These are phyloP conservation scores for Pythium periplocum DNA, from an alignment of 352 stramenopile genomes.

Conservation along the genomic window DNA sequence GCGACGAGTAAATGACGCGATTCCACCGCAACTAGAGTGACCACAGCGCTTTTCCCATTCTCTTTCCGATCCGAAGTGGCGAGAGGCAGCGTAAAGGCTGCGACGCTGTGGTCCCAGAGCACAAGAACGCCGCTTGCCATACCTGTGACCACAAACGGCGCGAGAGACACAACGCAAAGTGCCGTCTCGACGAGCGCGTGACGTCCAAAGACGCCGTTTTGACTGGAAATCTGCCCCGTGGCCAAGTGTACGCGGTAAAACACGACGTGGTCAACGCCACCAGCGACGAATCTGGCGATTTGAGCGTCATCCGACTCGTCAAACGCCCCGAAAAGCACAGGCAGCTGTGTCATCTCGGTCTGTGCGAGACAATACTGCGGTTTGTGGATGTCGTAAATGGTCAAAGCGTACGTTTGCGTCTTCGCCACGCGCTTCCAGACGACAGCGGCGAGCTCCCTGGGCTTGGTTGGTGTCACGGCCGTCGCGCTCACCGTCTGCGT, in stretches of 20 bases:
- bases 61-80: background rate
- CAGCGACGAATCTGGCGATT: slow-evolving; percentile 42
- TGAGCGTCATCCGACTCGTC: slow-evolving; percentile 1
- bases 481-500: slow-evolving; percentile 7
- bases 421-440: slow-evolving; percentile 33
- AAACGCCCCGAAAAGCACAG: slow-evolving; percentile 60
- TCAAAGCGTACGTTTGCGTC: too few species aligned
- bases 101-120: slow-evolving; percentile 50
- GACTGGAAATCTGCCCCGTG: slow-evolving; percentile 38
- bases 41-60: slow-evolving; percentile 6
- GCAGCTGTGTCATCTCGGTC: slow-evolving; percentile 42
- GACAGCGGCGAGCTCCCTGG: slow-evolving; percentile 25
- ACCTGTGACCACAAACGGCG: slow-evolving; percentile 50
- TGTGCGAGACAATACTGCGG: slow-evolving; percentile 12
- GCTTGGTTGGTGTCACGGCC: slow-evolving; percentile 4
- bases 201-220: slow-evolving; percentile 60
- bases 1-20: slow-evolving; percentile 37
- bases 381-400: background rate
- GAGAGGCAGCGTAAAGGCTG: slow-evolving; percentile 30
- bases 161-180: slow-evolving; percentile 31
- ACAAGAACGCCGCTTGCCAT: slow-evolving; percentile 41
- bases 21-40: slow-evolving; percentile 31
- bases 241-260: slow-evolving; percentile 56
- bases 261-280: slow-evolving; percentile 61
- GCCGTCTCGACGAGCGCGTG: slow-evolving; percentile 49